Evolutionary conservation across 495 filamentous ascomycete species (phyloP).

Genomic region (Penicillium desertorum): DNA sequence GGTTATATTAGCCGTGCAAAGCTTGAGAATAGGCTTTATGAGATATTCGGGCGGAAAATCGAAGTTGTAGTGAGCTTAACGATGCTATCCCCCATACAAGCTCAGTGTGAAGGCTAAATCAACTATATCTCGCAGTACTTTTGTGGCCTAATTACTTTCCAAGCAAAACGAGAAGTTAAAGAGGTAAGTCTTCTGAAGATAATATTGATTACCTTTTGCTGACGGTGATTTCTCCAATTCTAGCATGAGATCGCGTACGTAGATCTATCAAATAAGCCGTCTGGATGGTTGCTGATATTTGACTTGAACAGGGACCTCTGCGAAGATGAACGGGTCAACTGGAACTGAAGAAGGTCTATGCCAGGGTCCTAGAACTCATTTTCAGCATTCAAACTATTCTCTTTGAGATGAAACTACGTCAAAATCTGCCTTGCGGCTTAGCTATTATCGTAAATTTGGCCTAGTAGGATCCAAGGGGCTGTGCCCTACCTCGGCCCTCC

Average conservation of each 20-base stretch:
- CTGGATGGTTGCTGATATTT: not conserved
- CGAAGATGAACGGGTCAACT: not conserved
- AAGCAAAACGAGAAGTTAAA: constrained; percentile 3
- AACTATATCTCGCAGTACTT: not conserved
- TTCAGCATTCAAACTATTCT: not conserved
- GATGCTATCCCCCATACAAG: not conserved
- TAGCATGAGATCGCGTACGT: not conserved
- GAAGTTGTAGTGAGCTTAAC: constrained; percentile 4
- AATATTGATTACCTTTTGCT: not conserved
- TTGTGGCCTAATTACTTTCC: not conserved
- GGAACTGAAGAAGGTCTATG: not conserved
- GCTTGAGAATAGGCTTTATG: constrained; percentile 2
- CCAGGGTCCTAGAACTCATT: not conserved
- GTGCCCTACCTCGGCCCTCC: not conserved
- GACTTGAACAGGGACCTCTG: not conserved
- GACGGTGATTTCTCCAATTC: not conserved
- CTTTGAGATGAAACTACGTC: not conserved
- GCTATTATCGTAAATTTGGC: not conserved
- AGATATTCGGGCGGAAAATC: constrained; percentile 2
- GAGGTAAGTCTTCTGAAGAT: not conserved
- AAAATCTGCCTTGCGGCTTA: not conserved
- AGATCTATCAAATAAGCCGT: not conserved
- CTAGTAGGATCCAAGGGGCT: not conserved
- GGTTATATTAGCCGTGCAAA: constrained; percentile 3
- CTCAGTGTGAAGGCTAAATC: not conserved